Conservation (phyloP, 345 rosid genomes). For the Turnera subulata region DNA sequence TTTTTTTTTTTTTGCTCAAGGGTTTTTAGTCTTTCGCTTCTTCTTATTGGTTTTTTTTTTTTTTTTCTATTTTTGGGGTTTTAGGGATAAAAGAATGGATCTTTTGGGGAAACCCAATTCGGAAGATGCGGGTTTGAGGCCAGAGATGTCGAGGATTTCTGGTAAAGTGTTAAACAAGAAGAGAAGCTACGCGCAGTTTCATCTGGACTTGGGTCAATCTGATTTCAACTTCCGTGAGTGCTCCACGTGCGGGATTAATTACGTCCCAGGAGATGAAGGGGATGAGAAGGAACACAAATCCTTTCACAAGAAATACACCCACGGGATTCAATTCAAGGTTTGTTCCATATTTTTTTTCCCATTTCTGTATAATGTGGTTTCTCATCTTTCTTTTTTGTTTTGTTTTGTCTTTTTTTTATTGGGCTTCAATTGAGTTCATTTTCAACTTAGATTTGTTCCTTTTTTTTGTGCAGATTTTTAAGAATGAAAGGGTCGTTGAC, state of each 20-base stretch:
- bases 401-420: background rate
- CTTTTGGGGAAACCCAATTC: constrained; percentile 3
- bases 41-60: background rate
- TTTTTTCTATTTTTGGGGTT: background rate
- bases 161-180: constrained; percentile 50
- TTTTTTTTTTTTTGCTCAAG: background rate
- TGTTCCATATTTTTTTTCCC: no score
- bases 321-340: constrained; percentile 78
- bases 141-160: constrained; percentile 10
- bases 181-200: constrained; percentile 73
- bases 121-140: constrained; percentile 15
- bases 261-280: constrained; percentile 61
- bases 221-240: constrained; percentile 76
- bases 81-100: constrained; percentile 12
- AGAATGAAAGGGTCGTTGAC: constrained; percentile 49
- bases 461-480: constrained; percentile 62
- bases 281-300: constrained; percentile 71
- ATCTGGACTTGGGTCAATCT: constrained; percentile 82
- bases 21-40: no score
- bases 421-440: background rate
- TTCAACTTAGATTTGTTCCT: no score
- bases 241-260: constrained; percentile 48
- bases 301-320: constrained; percentile 60
- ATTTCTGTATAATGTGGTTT: no score
- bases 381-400: background rate